Conservation (phyloP, 192 early-diverging fungal species). For the Rhizophagus clarus region DNA sequence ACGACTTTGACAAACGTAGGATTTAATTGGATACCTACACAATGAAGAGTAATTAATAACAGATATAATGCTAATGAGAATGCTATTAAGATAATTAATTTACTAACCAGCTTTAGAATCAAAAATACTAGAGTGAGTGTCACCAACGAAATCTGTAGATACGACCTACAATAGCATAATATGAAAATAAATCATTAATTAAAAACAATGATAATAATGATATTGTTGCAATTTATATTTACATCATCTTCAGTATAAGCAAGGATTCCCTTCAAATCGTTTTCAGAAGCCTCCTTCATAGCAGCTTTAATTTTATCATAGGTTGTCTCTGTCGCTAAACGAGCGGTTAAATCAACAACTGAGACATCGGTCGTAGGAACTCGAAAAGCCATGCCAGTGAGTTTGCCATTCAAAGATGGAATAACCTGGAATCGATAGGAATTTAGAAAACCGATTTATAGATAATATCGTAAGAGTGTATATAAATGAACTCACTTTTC, state of each 20-base stretch:
- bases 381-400: conserved; percentile 99
- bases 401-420: conserved; percentile 90
- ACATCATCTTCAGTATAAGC: conserved; percentile 89
- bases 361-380: conserved; percentile 92
- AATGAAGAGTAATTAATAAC: background rate
- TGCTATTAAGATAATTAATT: background rate
- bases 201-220: background rate
- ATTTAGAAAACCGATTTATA: background rate
- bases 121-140: conserved; percentile 90
- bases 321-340: conserved; percentile 83
- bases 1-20: conserved; percentile 96
- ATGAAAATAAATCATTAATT: background rate
- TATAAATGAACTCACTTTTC: conserved; percentile 56
- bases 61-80: no score
- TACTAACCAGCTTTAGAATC: conserved; percentile 87
- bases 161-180: conserved; percentile 57
- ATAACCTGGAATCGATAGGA: conserved; percentile 58
- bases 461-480: background rate
- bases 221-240: background rate
- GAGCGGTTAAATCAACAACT: conserved; percentile 95
- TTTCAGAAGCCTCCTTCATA: conserved; percentile 83
- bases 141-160: conserved; percentile 93
- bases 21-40: conserved; percentile 77
- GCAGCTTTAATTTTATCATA: conserved; percentile 88
- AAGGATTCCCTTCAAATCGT: conserved; percentile 82